A percentile compares a stretch with the other conserved stretches of the same genome.
phyloP scores from a whole-genome alignment of 2,329 filamentous ascomycete species.

The Onygenales sp. region DNA sequence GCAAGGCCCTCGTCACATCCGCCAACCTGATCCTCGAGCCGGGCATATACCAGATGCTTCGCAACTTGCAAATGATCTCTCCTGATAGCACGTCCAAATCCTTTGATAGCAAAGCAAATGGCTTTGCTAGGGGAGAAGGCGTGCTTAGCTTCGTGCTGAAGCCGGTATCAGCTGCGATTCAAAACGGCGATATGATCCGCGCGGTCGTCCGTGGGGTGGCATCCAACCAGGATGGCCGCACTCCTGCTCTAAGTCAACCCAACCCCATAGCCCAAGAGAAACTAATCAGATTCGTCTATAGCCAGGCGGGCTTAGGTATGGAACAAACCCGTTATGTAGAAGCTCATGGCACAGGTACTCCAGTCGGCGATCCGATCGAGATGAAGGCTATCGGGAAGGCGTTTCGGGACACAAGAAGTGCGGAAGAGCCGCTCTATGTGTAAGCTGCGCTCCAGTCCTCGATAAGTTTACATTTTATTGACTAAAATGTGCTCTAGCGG shows the following conservation, averaged over 20 bases:
- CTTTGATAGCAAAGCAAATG: slow-evolving; percentile 30
- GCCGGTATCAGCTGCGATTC: slow-evolving; percentile 28
- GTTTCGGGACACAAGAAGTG: slow-evolving; percentile 3
- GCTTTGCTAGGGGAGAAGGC: slow-evolving; percentile 38
- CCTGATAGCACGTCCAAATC: slow-evolving; percentile 16
- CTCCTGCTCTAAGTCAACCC: slow-evolving; percentile 33
- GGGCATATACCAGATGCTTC: slow-evolving; percentile 7
- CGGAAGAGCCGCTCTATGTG: neutral
- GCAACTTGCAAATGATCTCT: slow-evolving; percentile 15
- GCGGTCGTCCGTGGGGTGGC: slow-evolving; percentile 31
- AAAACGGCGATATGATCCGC: slow-evolving; percentile 32
- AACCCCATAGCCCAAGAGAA: slow-evolving; percentile 19
- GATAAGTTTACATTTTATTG: neutral
- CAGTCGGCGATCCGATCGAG: slow-evolving; percentile 19
- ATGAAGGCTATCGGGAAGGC: slow-evolving; percentile 7
- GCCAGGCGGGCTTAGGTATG: slow-evolving; percentile 10
- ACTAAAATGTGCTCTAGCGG: slow-evolving; percentile 8
- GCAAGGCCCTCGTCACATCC: slow-evolving; percentile 9
- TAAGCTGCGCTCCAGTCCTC: neutral
- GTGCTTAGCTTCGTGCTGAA: slow-evolving; percentile 31
- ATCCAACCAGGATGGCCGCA: slow-evolving; percentile 34
- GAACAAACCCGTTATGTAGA: slow-evolving; percentile 15
- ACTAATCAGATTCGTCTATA: slow-evolving; percentile 18
- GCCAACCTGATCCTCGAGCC: slow-evolving; percentile 16
- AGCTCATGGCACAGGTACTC: slow-evolving; percentile 30